phyloP scores from a whole-genome alignment of 73 alveolate species.

The Halteria grandinella region DNA sequence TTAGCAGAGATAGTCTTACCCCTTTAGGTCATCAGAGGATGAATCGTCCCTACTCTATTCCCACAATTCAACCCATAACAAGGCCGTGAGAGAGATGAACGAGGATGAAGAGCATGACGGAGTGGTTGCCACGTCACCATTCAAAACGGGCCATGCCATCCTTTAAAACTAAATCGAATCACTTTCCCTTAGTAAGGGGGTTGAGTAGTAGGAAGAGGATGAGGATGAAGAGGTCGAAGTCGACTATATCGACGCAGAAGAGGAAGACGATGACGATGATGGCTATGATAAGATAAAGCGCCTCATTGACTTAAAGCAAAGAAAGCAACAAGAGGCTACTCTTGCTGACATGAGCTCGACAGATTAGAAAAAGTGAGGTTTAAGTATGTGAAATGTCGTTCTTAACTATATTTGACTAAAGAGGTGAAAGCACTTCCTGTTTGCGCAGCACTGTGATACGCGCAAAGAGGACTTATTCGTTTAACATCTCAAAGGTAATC shows the following conservation, averaged over 20 bases:
- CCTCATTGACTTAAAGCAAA: constrained; percentile 2
- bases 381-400: no score
- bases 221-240: constrained; percentile 17
- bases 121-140: neutral
- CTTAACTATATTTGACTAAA: no score
- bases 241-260: constrained; percentile 19
- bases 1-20: no score
- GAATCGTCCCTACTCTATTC: no score
- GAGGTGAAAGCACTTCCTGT: no score
- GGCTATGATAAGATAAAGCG: neutral
- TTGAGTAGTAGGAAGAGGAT: neutral
- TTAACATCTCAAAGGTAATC: no score
- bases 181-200: constrained; percentile 4
- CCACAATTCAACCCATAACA: neutral
- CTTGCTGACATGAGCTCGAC: no score
- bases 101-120: neutral
- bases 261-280: constrained; percentile 40
- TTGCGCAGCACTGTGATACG: no score
- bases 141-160: neutral
- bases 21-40: no score
- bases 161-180: neutral
- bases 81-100: neutral
- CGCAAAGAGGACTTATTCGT: no score
- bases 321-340: no score
- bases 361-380: no score